Percentiles rank a stretch among this genome's conserved stretches.
Conservation (phyloP, 2,329 filamentous ascomycete genomes). For the Metarhizium guizhouense region DNA sequence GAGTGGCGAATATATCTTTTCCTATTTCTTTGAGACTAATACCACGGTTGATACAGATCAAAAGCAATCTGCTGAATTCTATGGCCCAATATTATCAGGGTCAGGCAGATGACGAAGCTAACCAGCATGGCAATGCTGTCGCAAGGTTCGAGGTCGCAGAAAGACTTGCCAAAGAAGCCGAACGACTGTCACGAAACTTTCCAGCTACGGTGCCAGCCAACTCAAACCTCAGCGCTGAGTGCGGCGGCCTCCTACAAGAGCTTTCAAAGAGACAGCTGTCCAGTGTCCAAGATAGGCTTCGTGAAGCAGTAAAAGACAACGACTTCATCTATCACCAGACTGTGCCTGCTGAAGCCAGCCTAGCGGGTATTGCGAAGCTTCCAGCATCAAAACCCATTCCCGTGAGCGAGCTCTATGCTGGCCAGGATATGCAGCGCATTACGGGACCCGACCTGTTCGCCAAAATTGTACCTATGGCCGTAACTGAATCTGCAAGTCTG, state of each 20-base stretch:
- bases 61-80: conserved; percentile 74
- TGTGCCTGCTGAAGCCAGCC: conserved; percentile 74
- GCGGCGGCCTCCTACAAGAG: conserved; percentile 64
- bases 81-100: conserved; percentile 92
- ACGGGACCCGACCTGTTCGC: conserved; percentile 96
- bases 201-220: conserved; percentile 69
- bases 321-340: conserved; percentile 97
- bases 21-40: not conserved
- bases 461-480: conserved; percentile 90
- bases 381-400: conserved; percentile 95
- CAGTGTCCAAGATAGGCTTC: conserved; percentile 72
- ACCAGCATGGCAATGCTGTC: conserved; percentile 78
- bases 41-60: conserved; percentile 39
- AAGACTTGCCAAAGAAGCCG: conserved; percentile 67
- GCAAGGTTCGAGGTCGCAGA: conserved; percentile 77
- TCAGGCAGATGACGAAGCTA: conserved; percentile 79
- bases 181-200: conserved; percentile 67
- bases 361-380: conserved; percentile 77
- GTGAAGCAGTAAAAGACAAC: conserved; percentile 78
- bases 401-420: conserved; percentile 91
- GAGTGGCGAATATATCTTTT: not conserved
- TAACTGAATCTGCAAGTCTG: conserved; percentile 91
- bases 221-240: conserved; percentile 77
- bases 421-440: conserved; percentile 93
- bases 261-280: conserved; percentile 75